phyloP scores from a whole-genome alignment of 2,329 filamentous ascomycete genomes.

The Pseudogymnoascus sp. region DNA sequence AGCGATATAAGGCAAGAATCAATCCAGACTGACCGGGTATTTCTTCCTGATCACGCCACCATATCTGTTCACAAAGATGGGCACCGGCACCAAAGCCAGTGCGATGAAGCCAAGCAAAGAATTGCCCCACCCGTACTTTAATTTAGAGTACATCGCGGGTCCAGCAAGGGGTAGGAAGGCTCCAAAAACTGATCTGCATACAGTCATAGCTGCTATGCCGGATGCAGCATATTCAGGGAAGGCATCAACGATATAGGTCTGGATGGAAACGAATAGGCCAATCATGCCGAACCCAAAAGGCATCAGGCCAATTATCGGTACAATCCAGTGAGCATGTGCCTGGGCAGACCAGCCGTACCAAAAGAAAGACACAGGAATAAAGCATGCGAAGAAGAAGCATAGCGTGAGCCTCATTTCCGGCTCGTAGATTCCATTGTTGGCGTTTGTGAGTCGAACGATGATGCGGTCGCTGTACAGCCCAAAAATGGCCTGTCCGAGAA shows the following conservation, averaged over 20 bases:
- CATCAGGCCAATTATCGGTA: conserved; percentile 47
- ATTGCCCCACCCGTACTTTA: conserved; percentile 30
- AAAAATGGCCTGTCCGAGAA: too few species aligned
- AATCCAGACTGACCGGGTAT: neutral
- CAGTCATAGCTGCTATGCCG: conserved; percentile 32
- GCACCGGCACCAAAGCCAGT: conserved; percentile 24
- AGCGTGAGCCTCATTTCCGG: conserved; percentile 35
- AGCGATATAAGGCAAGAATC: too few species aligned
- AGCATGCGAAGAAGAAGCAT: too few species aligned
- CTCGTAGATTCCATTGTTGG: conserved; percentile 32
- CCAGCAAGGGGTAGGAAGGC: conserved; percentile 32
- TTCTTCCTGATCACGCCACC: conserved; percentile 11
- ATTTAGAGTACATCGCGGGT: conserved; percentile 26
- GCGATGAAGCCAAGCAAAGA: conserved; percentile 28
- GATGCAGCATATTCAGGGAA: conserved; percentile 34
- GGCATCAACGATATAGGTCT: conserved; percentile 30
- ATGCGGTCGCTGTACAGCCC: too few species aligned
- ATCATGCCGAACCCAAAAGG: conserved; percentile 37
- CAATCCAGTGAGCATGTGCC: conserved; percentile 38
- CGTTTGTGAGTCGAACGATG: too few species aligned
- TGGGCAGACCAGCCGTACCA: conserved; percentile 42
- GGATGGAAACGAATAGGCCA: neutral
- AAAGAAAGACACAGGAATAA: conserved; percentile 43
- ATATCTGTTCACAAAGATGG: conserved; percentile 12
- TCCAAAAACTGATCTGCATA: conserved; percentile 29